phyloP scores from a whole-genome alignment of 768 basidiomycete species.

The Lepiota brunneoincarnata region DNA sequence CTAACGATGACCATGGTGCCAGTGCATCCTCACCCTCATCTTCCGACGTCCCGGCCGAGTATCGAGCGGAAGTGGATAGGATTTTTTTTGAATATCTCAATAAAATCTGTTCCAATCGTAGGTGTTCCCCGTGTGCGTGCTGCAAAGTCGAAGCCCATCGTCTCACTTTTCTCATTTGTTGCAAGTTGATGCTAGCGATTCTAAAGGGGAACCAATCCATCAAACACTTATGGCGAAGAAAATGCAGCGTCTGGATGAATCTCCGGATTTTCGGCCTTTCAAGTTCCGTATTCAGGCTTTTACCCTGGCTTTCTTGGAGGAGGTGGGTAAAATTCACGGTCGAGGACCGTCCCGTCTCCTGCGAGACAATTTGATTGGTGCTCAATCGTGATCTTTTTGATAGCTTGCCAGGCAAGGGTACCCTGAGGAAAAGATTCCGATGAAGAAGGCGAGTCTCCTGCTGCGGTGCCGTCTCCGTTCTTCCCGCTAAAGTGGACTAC shows the following conservation, averaged over 20 bases:
- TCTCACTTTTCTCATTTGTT: constrained; percentile 16
- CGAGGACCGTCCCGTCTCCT: background rate
- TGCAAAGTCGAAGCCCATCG: constrained; percentile 12
- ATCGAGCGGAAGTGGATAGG: constrained; percentile 78
- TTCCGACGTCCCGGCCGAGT: constrained; percentile 76
- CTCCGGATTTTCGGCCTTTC: constrained; percentile 95
- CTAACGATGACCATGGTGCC: constrained; percentile 24
- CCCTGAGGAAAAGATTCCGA: constrained; percentile 91
- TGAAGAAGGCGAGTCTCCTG: constrained; percentile 76
- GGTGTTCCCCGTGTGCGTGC: constrained; percentile 28
- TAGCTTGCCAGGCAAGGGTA: constrained; percentile 84
- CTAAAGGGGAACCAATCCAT: constrained; percentile 95
- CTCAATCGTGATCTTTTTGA: constrained; percentile 5
- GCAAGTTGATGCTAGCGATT: constrained; percentile 87
- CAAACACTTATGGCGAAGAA: constrained; percentile 99
- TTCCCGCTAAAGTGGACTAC: constrained; percentile 12
- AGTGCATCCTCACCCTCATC: constrained; percentile 22
- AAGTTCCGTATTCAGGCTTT: constrained; percentile 99
- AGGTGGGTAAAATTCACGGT: constrained; percentile 45
- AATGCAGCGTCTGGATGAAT: constrained; percentile 97
- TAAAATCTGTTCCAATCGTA: constrained; percentile 85
- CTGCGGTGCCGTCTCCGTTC: constrained; percentile 1
- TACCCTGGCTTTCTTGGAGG: constrained; percentile 92
- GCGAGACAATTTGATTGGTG: background rate
- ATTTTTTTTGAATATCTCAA: constrained; percentile 91